Conservation (phyloP, 1,284 basidiomycete species). For the Trichosporon coremiiforme region DNA sequence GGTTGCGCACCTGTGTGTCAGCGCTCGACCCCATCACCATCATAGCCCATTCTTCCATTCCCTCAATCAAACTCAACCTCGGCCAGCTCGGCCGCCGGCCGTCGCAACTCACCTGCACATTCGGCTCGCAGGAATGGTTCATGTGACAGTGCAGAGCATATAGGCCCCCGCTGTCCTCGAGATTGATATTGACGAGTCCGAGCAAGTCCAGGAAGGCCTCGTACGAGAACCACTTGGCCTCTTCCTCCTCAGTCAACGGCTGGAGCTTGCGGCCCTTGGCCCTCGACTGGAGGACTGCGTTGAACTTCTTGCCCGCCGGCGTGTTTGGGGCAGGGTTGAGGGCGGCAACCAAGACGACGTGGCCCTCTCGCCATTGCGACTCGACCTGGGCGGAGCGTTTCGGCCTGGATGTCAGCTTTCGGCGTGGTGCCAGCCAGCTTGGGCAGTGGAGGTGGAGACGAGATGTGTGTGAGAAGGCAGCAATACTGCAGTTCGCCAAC, state of each 20-base stretch:
- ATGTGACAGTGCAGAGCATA: constrained; percentile 83
- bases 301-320: constrained; percentile 4
- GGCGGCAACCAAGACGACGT: constrained; percentile 60
- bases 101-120: constrained; percentile 67
- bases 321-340: constrained; percentile 38
- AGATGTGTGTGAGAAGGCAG: no score
- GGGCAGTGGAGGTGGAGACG: no score
- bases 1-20: constrained; percentile 52
- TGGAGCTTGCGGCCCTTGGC: constrained; percentile 62
- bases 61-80: no score
- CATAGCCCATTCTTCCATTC: no score
- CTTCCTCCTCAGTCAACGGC: constrained; percentile 62
- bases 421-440: no score
- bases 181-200: constrained; percentile 81
- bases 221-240: constrained; percentile 68
- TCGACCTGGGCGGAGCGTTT: constrained; percentile 37
- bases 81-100: no score
- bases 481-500: no score
- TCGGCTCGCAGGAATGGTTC: constrained; percentile 80
- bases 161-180: constrained; percentile 82
- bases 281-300: constrained; percentile 54
- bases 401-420: constrained; percentile 12
- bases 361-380: constrained; percentile 68
- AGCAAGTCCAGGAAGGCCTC: constrained; percentile 71
- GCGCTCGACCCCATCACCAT: no score